Evolutionary conservation across 192 early-diverging fungal species (phyloP), one percentile per base, ranked within the genome.

Genomic region (Globomyces pollinis-pini): DNA sequence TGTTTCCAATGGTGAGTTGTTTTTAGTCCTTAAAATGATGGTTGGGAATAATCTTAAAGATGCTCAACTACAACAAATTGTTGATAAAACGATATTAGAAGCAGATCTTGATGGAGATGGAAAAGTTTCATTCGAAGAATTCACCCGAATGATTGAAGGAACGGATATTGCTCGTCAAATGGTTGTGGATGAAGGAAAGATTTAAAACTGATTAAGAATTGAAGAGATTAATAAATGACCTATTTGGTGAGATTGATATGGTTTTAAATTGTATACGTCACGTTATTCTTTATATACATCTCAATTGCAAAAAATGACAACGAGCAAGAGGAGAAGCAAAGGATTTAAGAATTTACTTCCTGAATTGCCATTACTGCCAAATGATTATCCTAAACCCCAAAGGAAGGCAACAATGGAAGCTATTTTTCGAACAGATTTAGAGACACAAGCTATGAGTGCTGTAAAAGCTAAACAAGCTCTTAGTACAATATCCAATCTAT

Each of bases 71-170:
- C 97, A 99, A 66, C 97, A 99, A 72, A 95, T 99, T 63, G 97
- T 99, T 9, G 97, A 99, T 76, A 99, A 98, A 78, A 97, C 95
- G 5, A 97, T 99, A 58, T 89, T 95, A 79, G 94, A 98, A 64
- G 96, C 94, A 24, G 96, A 99, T 71, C 81, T 80, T 74, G 86
- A 97, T 63, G 80, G 79, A 61, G 96, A 99, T 61, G 95, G 95
- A 43, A 90, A 90, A 62, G 91, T 99, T 41, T 89, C 86, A 16
- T 99, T 98, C 77, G 89, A 91, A 5, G 97, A 99, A 76, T 99
- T 98, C 68, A 77, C 80, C 62, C 78, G 85, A 50, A 88, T 93
- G 74, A 91, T 99, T n/a, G 91, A 96, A 32, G 85, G 84, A 43
- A 98, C 94, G 0, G 91, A 98, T 71, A 86, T 99, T 21, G 93